phyloP scores from a whole-genome alignment of 1,284 basidiomycete genomes.

The Trichosporon faecale region DNA sequence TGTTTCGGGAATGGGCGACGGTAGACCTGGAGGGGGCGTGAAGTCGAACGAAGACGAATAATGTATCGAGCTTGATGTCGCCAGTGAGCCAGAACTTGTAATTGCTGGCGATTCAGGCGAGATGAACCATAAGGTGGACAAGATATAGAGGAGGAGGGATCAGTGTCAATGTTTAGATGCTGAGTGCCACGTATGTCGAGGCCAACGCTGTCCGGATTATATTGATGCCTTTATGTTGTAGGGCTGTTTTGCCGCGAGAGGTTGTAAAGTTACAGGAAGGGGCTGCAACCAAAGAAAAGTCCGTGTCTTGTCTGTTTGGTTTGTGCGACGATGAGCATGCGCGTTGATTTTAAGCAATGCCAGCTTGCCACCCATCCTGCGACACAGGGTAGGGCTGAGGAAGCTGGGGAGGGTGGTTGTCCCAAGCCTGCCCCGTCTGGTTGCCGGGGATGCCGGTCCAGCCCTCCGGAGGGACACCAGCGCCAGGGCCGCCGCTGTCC shows the following conservation, averaged over 20 bases:
- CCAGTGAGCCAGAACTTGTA: not conserved
- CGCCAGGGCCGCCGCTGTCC: conserved; percentile 18
- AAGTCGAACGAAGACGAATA: not conserved
- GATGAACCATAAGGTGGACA: conserved; percentile 3
- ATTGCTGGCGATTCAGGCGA: not conserved
- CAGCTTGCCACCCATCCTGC: conserved; percentile 27
- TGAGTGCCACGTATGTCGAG: not conserved
- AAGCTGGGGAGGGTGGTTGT: conserved; percentile 21
- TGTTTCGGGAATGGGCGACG: not conserved
- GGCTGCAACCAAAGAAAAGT: conserved; percentile 1
- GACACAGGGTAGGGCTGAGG: conserved; percentile 21
- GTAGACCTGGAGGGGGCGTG: not conserved
- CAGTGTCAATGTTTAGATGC: conserved; percentile 9
- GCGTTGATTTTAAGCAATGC: conserved; percentile 17
- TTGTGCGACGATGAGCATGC: not conserved
- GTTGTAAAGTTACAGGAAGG: not conserved
- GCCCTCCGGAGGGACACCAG: conserved; percentile 16
- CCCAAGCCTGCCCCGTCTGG: conserved; percentile 16
- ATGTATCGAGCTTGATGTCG: not conserved
- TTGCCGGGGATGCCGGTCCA: conserved; percentile 13
- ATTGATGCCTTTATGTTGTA: not conserved
- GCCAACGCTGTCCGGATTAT: not conserved
- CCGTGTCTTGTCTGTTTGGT: conserved; percentile 3
- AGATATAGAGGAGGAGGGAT: not conserved
- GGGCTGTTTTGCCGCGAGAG: not conserved